A percentile compares a stretch with the other conserved stretches of the same genome.
Evolutionary conservation across 345 rosid species (phyloP).

Genomic region (Citrus unshiu): DNA sequence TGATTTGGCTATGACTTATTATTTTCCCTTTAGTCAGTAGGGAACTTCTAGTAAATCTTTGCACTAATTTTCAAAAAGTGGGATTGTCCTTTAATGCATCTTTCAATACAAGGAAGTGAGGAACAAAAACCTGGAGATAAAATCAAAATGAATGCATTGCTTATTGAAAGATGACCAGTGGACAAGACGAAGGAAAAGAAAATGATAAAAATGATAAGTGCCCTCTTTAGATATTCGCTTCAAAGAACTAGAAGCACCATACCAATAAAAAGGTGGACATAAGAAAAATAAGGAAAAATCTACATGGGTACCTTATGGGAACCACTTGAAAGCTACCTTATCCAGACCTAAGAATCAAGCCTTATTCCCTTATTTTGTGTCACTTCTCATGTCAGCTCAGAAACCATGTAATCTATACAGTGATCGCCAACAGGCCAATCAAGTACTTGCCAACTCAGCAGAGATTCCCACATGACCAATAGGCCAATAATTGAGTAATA

Average conservation of each 20-base stretch:
- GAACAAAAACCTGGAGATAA: too few species aligned
- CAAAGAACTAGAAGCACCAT: background rate
- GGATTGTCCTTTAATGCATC: background rate
- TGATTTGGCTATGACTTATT: background rate
- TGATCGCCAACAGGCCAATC: too few species aligned
- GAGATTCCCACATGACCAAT: too few species aligned
- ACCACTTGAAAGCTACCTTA: background rate
- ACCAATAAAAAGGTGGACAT: background rate
- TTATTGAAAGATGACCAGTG: background rate
- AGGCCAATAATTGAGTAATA: too few species aligned
- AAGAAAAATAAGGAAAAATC: background rate
- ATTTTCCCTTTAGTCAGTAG: background rate
- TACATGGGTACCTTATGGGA: background rate
- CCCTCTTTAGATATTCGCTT: background rate
- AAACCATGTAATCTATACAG: background rate
- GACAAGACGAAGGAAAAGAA: background rate
- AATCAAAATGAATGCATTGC: background rate
- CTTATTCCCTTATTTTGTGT: background rate
- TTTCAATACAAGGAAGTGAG: background rate
- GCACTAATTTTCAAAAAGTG: background rate
- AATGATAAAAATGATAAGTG: background rate
- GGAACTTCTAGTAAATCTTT: background rate
- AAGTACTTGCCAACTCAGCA: too few species aligned
- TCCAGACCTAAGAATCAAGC: background rate
- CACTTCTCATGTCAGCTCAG: background rate